phyloP scores from a whole-genome alignment of 257 asterid species.

The Gynochthodes officinalis region DNA sequence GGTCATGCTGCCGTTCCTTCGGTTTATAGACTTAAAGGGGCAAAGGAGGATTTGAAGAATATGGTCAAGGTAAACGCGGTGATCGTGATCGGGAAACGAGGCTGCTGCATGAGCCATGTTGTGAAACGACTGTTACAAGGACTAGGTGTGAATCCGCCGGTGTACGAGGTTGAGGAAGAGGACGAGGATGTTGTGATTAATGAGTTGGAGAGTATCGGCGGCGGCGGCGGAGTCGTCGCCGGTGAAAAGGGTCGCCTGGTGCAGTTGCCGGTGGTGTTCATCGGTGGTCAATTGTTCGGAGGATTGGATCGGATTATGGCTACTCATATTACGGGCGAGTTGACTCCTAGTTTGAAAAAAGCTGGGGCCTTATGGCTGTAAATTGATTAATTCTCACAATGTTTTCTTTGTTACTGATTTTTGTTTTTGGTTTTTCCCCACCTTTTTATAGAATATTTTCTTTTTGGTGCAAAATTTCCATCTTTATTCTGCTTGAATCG shows the following conservation, averaged over 20 bases:
- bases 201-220: conserved; percentile 24
- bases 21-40: background rate
- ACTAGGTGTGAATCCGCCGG: conserved; percentile 48
- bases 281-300: conserved; percentile 68
- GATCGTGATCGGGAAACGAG: conserved; percentile 32
- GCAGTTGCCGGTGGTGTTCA: conserved; percentile 51
- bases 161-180: conserved; percentile 43
- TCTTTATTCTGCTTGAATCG: conserved; percentile 7
- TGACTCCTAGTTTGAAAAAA: conserved; percentile 50
- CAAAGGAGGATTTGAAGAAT: conserved; percentile 14
- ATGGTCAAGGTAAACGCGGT: conserved; percentile 33
- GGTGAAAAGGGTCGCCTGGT: conserved; percentile 7
- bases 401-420: background rate
- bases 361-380: conserved; percentile 75
- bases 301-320: conserved; percentile 66
- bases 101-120: conserved; percentile 54
- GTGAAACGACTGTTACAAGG: conserved; percentile 45
- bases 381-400: conserved; percentile 2
- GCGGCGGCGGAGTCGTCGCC: background rate
- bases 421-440: background rate
- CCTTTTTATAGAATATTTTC: background rate
- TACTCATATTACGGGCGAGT: conserved; percentile 63
- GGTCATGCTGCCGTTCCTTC: background rate
- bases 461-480: background rate
- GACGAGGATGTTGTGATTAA: conserved; percentile 26